Base-by-base conservation (phyloP, 495 filamentous ascomycete species). In the Tuber calosporum region DNA sequence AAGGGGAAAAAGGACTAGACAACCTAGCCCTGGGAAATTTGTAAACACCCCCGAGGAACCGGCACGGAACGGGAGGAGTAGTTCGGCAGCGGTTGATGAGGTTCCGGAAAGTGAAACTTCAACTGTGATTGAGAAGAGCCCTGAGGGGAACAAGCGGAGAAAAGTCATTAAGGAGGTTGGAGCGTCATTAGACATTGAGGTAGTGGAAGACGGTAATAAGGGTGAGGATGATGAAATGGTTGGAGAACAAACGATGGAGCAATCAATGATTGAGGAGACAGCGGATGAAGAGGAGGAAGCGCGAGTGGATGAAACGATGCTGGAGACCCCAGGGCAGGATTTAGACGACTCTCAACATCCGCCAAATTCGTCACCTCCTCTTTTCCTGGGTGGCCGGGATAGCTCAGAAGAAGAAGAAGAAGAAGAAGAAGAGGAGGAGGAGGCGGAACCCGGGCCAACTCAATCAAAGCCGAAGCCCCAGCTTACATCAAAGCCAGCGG, bases 1-100 rank as follows among this genome's bases (percentile, higher is more conserved):
- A 13, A 72, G 76, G 38, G 79, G 71, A 43, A 78, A 79, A 37
- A 75, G 76, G 58, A 74, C 37, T 20, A 73, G 79, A 20, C 79
- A 81, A 40, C 79, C 69, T 8, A 78, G 75, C 53, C 79, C 79
- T 15, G 79, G 75, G 69, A 78, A 69, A 41, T 71, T 76, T 70
- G 36, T 78, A 34, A 58, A 67, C 66, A 58, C 75, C 11, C 72
- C 68, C 22, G 74, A 72, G 39, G 42, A 43, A 11, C 68, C 62
- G 37, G 69, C 66, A 22, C 26, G 70, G 39, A 67, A 70, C 7
- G 72, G 7, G 26, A 42, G 41, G 26, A 62, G 70, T 37, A 38
- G 20, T 17, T 42, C 37, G 34, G 40, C 8, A 20, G 72, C 8
- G 39, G 36, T 41, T 22, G 71, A 42, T n/a, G 72, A 69, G 19